Base-by-base conservation (phyloP, 23 red algal genomes). In the Cyanidium caldarium region DNA sequence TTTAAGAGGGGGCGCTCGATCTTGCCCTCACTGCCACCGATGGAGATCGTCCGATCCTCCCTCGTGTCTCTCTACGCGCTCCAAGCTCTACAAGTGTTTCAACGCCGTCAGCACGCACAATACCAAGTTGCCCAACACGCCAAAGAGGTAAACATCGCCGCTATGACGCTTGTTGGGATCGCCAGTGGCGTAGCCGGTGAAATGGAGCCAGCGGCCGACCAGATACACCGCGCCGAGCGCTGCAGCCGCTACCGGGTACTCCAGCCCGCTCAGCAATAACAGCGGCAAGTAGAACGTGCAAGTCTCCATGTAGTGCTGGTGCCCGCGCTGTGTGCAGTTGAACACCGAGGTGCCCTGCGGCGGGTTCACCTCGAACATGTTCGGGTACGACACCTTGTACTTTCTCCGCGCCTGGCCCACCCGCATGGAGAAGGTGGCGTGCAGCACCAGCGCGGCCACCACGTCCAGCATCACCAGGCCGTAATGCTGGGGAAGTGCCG, bases 311-410 rank as follows among this genome's bases (percentile, higher is more conserved):
- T 28, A 61, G n/a, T 61, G 51, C 51, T 28, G 19, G 23, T 61
- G 51, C 21, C n/a, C 51, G 3, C 51, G 51, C 51, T 61, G 51
- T 7, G 31, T 61, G 23, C 51, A 61, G 51, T 61, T 61, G 51
- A 61, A 61, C 7, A 16, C n/a, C 7, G 51, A 61, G 21, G 31
- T 25, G 31, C 51, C 51, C 31, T 61, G n/a, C 31, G 51, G 19
- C 21, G 19, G 19, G 10, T 61, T 10, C n/a, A n/a, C n/a, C 10
- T 61, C 51, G 23, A 61, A 61, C 51, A 28, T 16, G 23, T 61
- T 61, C 51, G 51, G 51, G 51, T 61, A 61, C 51, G 13, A 28
- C 51, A 61, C 51, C n/a, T 61, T 61, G 21, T 61, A 61, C 51
- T 5, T 16, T 28, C 51, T 16, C 51, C 51, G 51, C 10, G 51